Base-by-base conservation (phyloP, 202 grass and related monocot genomes). In the Tripidium arundinaceum region DNA sequence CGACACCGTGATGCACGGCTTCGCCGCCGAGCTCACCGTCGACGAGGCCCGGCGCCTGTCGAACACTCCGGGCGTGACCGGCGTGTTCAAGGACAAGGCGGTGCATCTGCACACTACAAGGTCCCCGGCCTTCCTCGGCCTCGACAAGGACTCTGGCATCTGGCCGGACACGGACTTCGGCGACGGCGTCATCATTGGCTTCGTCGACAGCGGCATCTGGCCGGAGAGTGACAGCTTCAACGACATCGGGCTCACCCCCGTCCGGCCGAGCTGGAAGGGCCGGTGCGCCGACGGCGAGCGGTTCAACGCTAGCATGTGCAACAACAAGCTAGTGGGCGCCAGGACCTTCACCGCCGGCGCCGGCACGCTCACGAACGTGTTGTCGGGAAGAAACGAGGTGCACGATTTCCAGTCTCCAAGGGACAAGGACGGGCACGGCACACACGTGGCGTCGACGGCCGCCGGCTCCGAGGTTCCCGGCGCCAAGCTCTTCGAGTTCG, bases 181-280 rank as follows among this genome's bases (percentile, higher is more conserved):
- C 7, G 70, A 87, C 4, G 80, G 85, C 67, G 78, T 93, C 42
- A 36, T 94, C 50, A 81, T 94, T 29, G 91, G 85, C 26, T 33
- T 94, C 63, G 5, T 94, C 57, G 88, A 94, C 77, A 18, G 43
- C 1, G 85, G 85, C 75, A 78, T 92, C 8, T 91, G 88, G 83
- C 88, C 88, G 1, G 86, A 89, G 62, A 89, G 86, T 40, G 13
- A 2, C 5, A 94, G 92, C 86, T 94, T 94, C 68, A 10, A 69
- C 16, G 92, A 89, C 83, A 25, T 0, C 3, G 83, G 77, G 9
- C 86, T 91, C 2, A 65, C 36, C 11, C 86, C 92, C 13, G 67
- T 91, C 18, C 72, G 79, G 1, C 0, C 22, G 1, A 68, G 57
- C 13, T 91, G 88, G 92, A n/a, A 4, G 13, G 92, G 86, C 61